phyloP scores from a whole-genome alignment of 208 protist species.

The Leishmania major region DNA sequence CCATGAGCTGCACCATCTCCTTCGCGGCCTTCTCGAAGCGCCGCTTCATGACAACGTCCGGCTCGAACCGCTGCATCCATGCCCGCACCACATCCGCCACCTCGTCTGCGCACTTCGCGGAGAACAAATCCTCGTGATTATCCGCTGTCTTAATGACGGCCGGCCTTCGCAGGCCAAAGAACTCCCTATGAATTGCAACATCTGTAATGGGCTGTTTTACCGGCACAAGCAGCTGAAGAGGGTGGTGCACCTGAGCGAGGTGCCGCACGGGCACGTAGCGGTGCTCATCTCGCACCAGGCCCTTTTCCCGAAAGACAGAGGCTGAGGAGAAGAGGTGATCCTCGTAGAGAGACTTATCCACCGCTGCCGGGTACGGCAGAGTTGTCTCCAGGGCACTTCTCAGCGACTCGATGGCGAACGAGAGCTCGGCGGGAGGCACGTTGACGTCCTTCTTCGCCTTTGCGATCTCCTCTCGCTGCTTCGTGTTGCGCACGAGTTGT shows the following conservation, averaged over 20 bases:
- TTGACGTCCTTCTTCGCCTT: constrained; percentile 81
- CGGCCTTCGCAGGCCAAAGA: constrained; percentile 68
- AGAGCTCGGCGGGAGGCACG: constrained; percentile 57
- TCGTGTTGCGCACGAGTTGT: constrained; percentile 55
- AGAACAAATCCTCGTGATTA: constrained; percentile 62
- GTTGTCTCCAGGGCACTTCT: constrained; percentile 45
- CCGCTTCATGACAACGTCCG: constrained; percentile 63
- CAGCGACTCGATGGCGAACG: constrained; percentile 63
- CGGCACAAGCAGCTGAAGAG: constrained; percentile 81
- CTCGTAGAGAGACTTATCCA: constrained; percentile 61
- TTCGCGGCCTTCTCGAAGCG: constrained; percentile 81
- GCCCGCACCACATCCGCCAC: constrained; percentile 54
- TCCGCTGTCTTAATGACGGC: constrained; percentile 64
- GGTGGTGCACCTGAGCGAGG: constrained; percentile 67
- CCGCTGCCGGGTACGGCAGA: constrained; percentile 43
- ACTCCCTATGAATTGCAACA: constrained; percentile 70
- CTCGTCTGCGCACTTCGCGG: constrained; percentile 49
- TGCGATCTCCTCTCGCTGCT: constrained; percentile 58
- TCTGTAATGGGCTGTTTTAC: constrained; percentile 47
- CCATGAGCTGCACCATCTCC: constrained; percentile 79
- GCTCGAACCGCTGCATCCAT: constrained; percentile 88
- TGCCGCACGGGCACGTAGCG: constrained; percentile 68
- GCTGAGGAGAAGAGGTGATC: constrained; percentile 54
- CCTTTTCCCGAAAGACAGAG: constrained; percentile 45
- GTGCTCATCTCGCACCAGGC: constrained; percentile 58